Base-by-base conservation (phyloP, 805 yeast species). In the Helenozyma rhizophorensis region DNA sequence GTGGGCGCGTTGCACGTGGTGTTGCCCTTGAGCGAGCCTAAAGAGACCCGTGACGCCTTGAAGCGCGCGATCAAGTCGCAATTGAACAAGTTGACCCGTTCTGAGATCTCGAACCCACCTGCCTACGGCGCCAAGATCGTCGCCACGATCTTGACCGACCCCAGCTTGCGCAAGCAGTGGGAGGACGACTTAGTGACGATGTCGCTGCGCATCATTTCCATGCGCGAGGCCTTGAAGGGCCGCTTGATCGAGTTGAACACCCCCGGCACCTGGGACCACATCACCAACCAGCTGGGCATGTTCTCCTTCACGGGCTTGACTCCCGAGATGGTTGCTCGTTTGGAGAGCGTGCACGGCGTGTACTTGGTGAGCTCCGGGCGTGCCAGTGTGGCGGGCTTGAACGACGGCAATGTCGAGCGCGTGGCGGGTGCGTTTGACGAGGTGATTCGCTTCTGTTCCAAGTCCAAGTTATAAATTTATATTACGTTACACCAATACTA, bases 121-220 rank as follows among this genome's bases (percentile, higher is more conserved):
- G 85, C 93, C 15, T 88, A 88, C 55, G 98, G 97, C 47, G 90
- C 97, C 34, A 86, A 93, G 60, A 74, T 90, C 40, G 97, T 87
- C 35, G 72, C 90, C 23, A 68, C 73, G 38, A 80, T 89, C 34
- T 70, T 93, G 48, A 76, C 69, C 48, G 75, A 77, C 33, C 76
- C 81, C n/a, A 74, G 65, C 23, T 72, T 90, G 51, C 74, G 74
- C 50, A 53, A 60, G 21, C 93, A 84, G 63, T 90, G 98, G 98
- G 74, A 78, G 50, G 54, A 68, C 31, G 97, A 90, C 60, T 76
- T 90, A 63, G 58, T 78, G 43, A 80, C 88, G 30, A 90, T 90
- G 97, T 79, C 95, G 23, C 70, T 79, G 25, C 77, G 97, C 54
- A 90, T 93, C 56, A 68, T 65, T 42, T 60, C 70, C 48, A 89